Percentiles rank a stretch among this genome's conserved stretches.
These are phyloP conservation scores for Trichoderma sp. DNA, from an alignment of 2,329 filamentous ascomycete genomes.

Conservation along the genomic window DNA sequence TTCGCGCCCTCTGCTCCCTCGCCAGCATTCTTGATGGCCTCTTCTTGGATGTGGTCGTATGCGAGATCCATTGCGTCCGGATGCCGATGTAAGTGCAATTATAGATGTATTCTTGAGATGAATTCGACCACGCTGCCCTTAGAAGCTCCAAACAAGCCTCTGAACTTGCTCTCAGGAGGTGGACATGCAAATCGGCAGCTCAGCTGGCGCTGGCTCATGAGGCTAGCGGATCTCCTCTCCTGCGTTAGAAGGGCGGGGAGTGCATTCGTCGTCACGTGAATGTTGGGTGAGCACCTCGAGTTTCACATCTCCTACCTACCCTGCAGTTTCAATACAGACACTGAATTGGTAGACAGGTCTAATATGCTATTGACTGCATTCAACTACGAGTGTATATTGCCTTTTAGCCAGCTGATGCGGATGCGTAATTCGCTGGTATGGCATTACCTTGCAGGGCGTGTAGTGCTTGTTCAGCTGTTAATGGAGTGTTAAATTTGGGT, in stretches of 20 bases:
- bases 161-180: conserved; percentile 7
- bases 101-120: background rate
- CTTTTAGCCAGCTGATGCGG: too few relatives aligned
- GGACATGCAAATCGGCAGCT: conserved; percentile 16
- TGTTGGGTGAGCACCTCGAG: background rate
- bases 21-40: conserved; percentile 63
- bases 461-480: too few relatives aligned
- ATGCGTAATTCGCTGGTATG: too few relatives aligned
- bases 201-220: conserved; percentile 17
- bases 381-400: too few relatives aligned
- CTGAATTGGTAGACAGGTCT: too few relatives aligned
- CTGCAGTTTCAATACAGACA: background rate
- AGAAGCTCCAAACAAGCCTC: conserved; percentile 4
- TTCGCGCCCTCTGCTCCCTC: conserved; percentile 49
- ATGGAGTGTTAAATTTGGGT: too few relatives aligned
- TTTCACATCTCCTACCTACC: background rate
- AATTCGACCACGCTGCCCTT: background rate
- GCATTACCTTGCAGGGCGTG: too few relatives aligned
- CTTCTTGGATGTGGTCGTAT: conserved; percentile 95
- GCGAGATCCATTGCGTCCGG: conserved; percentile 78
- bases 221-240: conserved; percentile 19
- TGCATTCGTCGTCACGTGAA: conserved; percentile 17
- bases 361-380: too few relatives aligned
- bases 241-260: conserved; percentile 11
- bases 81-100: background rate